Base-by-base conservation (phyloP, 2,329 filamentous ascomycete genomes). In the Beauveria rudraprayagi region DNA sequence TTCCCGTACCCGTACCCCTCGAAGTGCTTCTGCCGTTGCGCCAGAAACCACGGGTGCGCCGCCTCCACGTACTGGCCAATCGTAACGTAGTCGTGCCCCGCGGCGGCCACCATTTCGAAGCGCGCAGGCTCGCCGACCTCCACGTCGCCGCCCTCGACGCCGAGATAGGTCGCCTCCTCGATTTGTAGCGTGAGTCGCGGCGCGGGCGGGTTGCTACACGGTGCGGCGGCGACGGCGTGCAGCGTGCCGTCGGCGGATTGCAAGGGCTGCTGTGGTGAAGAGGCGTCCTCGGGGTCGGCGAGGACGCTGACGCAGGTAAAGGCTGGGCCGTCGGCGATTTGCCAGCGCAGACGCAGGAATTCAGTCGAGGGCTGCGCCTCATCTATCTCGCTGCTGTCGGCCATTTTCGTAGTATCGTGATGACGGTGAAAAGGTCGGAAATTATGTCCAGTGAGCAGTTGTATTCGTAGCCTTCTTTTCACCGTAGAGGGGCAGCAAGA, bases 331-430 rank as follows among this genome's bases (percentile, higher is more conserved):
- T 60, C 48, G 11, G 46, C 37, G 48, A 60, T 60, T 40, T 60
- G 37, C 57, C 57, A 60, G 41, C 57, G 57, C 6, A 60, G n/a
- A 9, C 57, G 48, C 19, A 58, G 47, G 30, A 58, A 50, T 24
- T 58, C 56, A 17, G 30, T 41, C 1, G 56, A 56, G n/a, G 54
- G 54, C 54, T 56, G 43, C 1, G 30, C 43, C 54, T 56, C 54
- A 3, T 56, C 54, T 6, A 48, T 11, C 1, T 48, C 19, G 19
- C 14, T 26, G 5, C n/a, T 48, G 5, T 48, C 43, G 30, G 54
- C 43, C 54, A 56, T 56, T 24, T 11, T 46, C 22, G 46, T 48
- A 28, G 24, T 41, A 9, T 53, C 28, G 22, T 22, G 17, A 55
- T 30, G 41, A 16, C 17, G 43, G 43, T 47, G 54, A 24, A 46